phyloP scores from a whole-genome alignment of 1,284 basidiomycete genomes.

The Rugosomyces carneus region DNA sequence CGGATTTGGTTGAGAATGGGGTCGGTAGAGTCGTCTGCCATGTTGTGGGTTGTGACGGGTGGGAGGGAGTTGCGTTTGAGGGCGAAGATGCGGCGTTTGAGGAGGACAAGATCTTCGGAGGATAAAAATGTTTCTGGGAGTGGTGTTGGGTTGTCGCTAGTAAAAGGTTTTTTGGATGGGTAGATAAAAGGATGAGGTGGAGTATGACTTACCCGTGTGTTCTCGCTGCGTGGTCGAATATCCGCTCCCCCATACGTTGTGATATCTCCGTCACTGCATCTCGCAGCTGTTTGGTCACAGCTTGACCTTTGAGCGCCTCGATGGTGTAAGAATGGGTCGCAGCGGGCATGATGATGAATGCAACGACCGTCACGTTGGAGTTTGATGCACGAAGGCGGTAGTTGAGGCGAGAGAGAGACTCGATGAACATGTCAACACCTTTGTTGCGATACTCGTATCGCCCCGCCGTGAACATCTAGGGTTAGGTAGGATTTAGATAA shows the following conservation, averaged over 20 bases:
- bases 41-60: constrained; percentile 95
- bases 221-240: constrained; percentile 92
- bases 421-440: constrained; percentile 99
- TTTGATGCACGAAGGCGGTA: constrained; percentile 77
- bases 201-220: constrained; percentile 68
- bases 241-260: constrained; percentile 81
- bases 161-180: constrained; percentile 31
- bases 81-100: constrained; percentile 95
- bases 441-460: constrained; percentile 99
- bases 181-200: background rate
- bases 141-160: constrained; percentile 69
- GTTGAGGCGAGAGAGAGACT: constrained; percentile 91
- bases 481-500: no score
- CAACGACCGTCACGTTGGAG: constrained; percentile 75
- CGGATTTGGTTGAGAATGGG: constrained; percentile 95
- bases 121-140: constrained; percentile 69
- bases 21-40: constrained; percentile 89
- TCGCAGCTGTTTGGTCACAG: constrained; percentile 92
- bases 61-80: constrained; percentile 92
- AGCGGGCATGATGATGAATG: constrained; percentile 99
- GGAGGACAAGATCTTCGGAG: constrained; percentile 88
- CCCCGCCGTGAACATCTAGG: constrained; percentile 92
- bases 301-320: constrained; percentile 97
- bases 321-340: constrained; percentile 95
- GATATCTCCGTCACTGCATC: constrained; percentile 96